Base-by-base conservation (phyloP, 192 early-diverging fungal genomes). In the Coemansia brasiliensis region DNA sequence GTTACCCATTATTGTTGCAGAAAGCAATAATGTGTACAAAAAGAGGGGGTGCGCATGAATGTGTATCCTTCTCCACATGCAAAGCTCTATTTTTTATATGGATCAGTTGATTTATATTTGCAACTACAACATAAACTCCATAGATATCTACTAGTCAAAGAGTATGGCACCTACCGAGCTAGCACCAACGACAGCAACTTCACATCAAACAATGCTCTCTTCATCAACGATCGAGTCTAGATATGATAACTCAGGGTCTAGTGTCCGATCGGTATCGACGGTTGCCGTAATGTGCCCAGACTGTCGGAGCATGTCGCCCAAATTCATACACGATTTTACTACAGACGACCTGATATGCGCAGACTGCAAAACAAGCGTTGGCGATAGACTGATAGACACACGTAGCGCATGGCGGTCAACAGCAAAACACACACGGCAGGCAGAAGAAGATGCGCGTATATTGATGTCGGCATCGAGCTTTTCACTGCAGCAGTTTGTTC, bases 311-410 rank as follows among this genome's bases (percentile, higher is more conserved):
- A 76, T 82, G 17, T 77, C 86, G 18, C 92, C 91, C 18, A 92
- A 93, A 52, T 86, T 98, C 55, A 81, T 96, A 24, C 94, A 96
- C 71, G 91, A 95, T 65, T 96, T 96, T 69, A 79, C 87, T 0
- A 84, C 85, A 38, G 94, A 91, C 4, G 96, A 96, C 63, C 61
- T 94, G 29, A 83, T 98, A 20, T 98, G 96, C 78, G 92, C 88
- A 15, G 87, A 90, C 71, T 98, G 96, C 74, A 94, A 92, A 13
- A 62, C 92, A 4, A 88, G 91, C 7, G 82, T 97, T 2, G 91
- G 90, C 12, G 86, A 94, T 63, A 83, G 94, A 16, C 86, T 97
- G 60, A 93, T 94, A 56, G 93, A 93, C 67, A 94, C 95, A 21
- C 84, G 92, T 5, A 90, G 86, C 0, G 92, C 95, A 65, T 94